Evolutionary conservation across 1,284 basidiomycete species (phyloP), one percentile per base, ranked within the genome.

Genomic region (Somion occarium): DNA sequence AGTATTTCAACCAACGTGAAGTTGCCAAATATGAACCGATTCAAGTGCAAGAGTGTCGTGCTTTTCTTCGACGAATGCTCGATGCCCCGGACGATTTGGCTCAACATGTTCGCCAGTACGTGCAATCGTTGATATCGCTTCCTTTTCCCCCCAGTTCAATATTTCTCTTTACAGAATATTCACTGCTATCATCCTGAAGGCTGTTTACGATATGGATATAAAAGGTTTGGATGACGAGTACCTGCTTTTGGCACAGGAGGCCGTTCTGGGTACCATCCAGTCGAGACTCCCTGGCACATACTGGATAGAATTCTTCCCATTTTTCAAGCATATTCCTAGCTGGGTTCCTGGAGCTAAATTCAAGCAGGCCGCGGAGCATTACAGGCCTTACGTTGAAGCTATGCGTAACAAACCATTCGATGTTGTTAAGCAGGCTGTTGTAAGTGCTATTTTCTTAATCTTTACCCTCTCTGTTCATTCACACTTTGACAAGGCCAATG

Each of bases 321-420:
- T 55, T 11, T 45, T 59, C 11, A 39, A 47, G 1, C 59, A 71
- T 45, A 49, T 73, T 12, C 73, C 73, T 0, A 54, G 48, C 9
- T 74, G 71, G 71, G 54, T 73, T 42, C 73, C 73, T 1, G 73
- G 73, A 3, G 65, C 69, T 0, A 60, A 59, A 1, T 74, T 77
- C 69, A 59, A 67, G 5, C 69, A 70, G 15, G 71, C 73, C 39
- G 76, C 68, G 0, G 67, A 65, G 63, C 67, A 58, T 42, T 62
- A 63, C 56, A 56, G 55, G 48, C 46, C 54, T n/a, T 19, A 46
- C 43, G 23, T 51, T 12, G 11, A 34, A 19, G 24, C 5, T 56
- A 42, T 53, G 39, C 26, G 41, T 2, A 27, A 54, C 24, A 20
- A 30, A 9, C 49, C 52, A 2, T 48, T 53, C 34, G 19, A 46